These are phyloP conservation scores for Camelina sativa DNA, from an alignment of 345 rosid species.

Conservation along the genomic window DNA sequence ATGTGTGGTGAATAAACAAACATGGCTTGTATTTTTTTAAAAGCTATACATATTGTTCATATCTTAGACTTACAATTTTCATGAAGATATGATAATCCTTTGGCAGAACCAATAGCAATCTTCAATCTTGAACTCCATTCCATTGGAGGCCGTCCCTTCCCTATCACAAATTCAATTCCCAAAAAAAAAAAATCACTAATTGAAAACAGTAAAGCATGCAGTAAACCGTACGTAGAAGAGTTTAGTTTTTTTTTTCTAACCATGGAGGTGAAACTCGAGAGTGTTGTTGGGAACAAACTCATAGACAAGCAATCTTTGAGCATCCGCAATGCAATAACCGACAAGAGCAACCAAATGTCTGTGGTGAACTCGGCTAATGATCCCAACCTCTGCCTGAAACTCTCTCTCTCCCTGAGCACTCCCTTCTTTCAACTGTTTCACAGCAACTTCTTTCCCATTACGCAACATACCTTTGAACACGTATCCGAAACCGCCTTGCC, in stretches of 20 bases:
- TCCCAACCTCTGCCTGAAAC: conserved; percentile 73
- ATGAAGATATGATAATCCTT: conserved; percentile 91
- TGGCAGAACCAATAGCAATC: conserved; percentile 87
- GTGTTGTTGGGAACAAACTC: conserved; percentile 73
- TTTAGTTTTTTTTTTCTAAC: conserved; percentile 40
- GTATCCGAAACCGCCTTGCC: conserved; percentile 75
- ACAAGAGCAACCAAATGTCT: conserved; percentile 70
- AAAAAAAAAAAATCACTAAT: background rate
- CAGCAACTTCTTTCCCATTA: conserved; percentile 61
- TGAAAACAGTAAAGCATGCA: conserved; percentile 13
- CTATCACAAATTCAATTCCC: conserved; percentile 45
- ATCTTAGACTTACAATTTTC: conserved; percentile 72
- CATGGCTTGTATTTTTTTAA: background rate
- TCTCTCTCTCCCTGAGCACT: conserved; percentile 70
- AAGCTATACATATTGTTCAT: background rate
- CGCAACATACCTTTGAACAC: conserved; percentile 66
- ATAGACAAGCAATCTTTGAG: conserved; percentile 67
- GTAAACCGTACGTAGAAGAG: background rate
- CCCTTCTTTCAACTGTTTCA: conserved; percentile 65
- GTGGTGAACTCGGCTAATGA: conserved; percentile 72
- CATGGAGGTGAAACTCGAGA: conserved; percentile 69
- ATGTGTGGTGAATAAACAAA: background rate
- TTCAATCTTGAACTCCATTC: conserved; percentile 71
- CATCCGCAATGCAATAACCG: conserved; percentile 63
- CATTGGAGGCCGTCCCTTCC: conserved; percentile 69